Conservation (phyloP, 768 basidiomycete genomes). For the Lactarius psammicola region DNA sequence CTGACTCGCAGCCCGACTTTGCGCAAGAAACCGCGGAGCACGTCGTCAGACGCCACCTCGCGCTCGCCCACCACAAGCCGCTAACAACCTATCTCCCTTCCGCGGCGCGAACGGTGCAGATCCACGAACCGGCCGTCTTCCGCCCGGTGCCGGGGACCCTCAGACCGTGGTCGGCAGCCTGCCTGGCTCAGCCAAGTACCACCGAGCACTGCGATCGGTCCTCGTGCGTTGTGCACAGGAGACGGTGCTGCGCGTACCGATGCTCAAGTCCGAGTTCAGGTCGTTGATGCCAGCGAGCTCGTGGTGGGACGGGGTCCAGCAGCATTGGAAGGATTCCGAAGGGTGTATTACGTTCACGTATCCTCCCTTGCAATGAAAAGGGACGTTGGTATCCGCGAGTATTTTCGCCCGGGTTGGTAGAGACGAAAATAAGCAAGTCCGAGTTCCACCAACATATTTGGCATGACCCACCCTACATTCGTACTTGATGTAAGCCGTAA, state of each 20-base stretch:
- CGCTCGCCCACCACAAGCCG: conserved; percentile 61
- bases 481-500: no score
- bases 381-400: no score
- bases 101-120: conserved; percentile 33
- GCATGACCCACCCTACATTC: no score
- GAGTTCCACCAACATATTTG: no score
- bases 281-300: conserved; percentile 53
- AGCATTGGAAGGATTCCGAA: conserved; percentile 15
- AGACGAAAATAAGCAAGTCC: no score
- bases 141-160: not conserved
- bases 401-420: no score
- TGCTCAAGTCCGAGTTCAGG: conserved; percentile 62
- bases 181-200: conserved; percentile 47
- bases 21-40: conserved; percentile 51
- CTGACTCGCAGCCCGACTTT: conserved; percentile 58
- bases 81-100: conserved; percentile 31
- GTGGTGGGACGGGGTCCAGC: conserved; percentile 74
- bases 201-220: conserved; percentile 41
- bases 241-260: conserved; percentile 51
- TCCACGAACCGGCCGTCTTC: conserved; percentile 29
- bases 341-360: conserved; percentile 16
- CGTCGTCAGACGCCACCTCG: conserved; percentile 56
- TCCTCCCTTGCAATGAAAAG: no score
- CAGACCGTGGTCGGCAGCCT: conserved; percentile 23
- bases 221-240: conserved; percentile 55